Percentiles rank a stretch among this genome's conserved stretches.
Evolutionary conservation across 225 moss, liverwort and hornwort species (phyloP).

Genomic region (Climacium dendroides): DNA sequence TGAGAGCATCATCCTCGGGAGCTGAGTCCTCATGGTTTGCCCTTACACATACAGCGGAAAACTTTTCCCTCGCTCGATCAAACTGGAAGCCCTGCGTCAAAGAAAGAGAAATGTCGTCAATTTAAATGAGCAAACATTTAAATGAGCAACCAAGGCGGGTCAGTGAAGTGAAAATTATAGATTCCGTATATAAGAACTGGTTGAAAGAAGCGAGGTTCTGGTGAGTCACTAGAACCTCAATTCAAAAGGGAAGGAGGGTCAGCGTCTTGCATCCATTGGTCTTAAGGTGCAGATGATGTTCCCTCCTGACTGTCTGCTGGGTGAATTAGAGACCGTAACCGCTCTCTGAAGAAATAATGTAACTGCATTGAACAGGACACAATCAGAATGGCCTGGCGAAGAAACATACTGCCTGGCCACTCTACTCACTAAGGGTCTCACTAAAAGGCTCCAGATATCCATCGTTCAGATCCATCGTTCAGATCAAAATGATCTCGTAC

Average conservation of each 20-base stretch:
- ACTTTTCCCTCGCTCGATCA: slow-evolving; percentile 66
- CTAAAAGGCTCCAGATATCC: not conserved
- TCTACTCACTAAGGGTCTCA: not conserved
- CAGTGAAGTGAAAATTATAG: not conserved
- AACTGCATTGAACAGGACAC: slow-evolving; percentile 42
- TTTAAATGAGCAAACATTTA: not conserved
- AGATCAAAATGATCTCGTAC: not conserved
- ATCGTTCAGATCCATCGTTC: not conserved
- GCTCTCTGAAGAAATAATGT: slow-evolving; percentile 51
- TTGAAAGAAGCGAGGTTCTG: not conserved
- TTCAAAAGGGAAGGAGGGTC: slow-evolving; percentile 4
- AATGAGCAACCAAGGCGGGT: not conserved
- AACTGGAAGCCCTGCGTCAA: slow-evolving; percentile 67
- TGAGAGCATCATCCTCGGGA: not conserved
- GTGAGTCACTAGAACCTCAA: not conserved
- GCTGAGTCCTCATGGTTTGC: not conserved
- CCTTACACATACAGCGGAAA: slow-evolving; percentile 41
- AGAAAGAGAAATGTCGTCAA: not conserved
- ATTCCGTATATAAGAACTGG: not conserved
- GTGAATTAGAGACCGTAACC: slow-evolving; percentile 33
- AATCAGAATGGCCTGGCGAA: slow-evolving; percentile 30
- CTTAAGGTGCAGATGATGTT: slow-evolving; percentile 25
- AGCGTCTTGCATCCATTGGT: slow-evolving; percentile 19
- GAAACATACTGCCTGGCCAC: slow-evolving; percentile 20
- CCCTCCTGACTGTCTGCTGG: slow-evolving; percentile 18